Conservation (phyloP, 2,329 filamentous ascomycete species). For the Biscogniauxia marginata region DNA sequence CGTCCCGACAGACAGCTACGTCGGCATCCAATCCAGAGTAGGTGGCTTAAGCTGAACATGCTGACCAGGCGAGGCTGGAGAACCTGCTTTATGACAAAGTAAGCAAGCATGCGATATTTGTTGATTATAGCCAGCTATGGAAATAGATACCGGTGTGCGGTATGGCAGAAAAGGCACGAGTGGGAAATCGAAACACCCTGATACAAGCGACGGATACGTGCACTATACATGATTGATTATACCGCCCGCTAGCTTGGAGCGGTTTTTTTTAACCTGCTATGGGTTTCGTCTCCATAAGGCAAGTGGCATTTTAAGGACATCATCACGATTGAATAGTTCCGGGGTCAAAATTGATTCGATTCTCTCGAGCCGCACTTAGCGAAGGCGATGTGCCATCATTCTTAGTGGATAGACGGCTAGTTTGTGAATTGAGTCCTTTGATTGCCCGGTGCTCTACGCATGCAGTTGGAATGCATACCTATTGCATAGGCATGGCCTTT, state of each 20-base stretch:
- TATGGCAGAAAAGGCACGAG: neutral
- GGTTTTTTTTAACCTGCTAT: neutral
- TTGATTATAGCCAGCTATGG: neutral
- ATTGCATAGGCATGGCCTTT: constrained; percentile 6
- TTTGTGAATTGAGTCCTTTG: constrained; percentile 12
- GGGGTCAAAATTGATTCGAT: constrained; percentile 14
- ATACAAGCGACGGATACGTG: neutral
- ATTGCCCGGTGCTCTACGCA: constrained; percentile 13
- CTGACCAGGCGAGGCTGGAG: neutral
- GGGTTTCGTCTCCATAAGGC: neutral
- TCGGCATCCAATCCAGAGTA: neutral
- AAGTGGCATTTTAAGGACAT: constrained; percentile 2
- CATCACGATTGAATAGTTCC: constrained; percentile 17
- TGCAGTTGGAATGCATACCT: constrained; percentile 17
- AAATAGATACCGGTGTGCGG: neutral
- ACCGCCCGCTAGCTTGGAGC: neutral
- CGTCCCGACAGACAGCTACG: neutral
- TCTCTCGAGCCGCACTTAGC: constrained; percentile 25
- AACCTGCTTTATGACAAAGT: neutral
- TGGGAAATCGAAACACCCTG: neutral
- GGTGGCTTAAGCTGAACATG: neutral
- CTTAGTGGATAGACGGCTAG: constrained; percentile 12
- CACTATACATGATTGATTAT: neutral
- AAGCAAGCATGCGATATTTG: neutral
- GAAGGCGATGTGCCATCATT: constrained; percentile 22